Base-by-base conservation (phyloP, 805 yeast species). In the Candida schatavii region DNA sequence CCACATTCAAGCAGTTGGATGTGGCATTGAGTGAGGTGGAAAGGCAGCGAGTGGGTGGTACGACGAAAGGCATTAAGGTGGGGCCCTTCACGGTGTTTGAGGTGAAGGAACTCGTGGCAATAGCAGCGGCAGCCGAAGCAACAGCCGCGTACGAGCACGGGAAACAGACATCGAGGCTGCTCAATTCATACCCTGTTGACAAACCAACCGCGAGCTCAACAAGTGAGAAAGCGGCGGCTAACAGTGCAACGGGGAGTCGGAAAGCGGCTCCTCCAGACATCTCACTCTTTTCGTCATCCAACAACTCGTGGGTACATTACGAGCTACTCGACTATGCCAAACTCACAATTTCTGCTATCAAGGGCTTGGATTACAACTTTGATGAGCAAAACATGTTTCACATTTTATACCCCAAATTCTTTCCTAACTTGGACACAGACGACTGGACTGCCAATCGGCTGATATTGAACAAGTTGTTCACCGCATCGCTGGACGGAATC, bases 331-430 rank as follows among this genome's bases (percentile, higher is more conserved):
- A 61, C 22, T 59, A 46, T 26, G 70, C 75, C 17, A 67, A 66
- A 41, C 57, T 70, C 41, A 64, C 74, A 1, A 64, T 66, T 20
- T 40, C 62, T 36, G 73, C 72, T 21, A 62, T 70, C n/a, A 70
- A 68, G 44, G 75, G 75, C 5, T 50, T 62, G 4, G 48, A 58
- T 28, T 67, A 66, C 49, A 45, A 52, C 19, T 57, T 68, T 41
- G 61, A 56, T 35, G 74, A 68, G 40, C 75, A 70, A 44, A 69
- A 67, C 42, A 61, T 68, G 61, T 53, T 69, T 32, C 75, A 70
- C 41, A 69, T 70, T 23, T 52, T 69, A 14, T 70, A 70, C 47
- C 75, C 75, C 11, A 67, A 67, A 39, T 68, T 66, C 50, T 70
- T 63, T 38, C 73, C 73, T 32, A 68, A 69, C 37, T 55, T 64